Conservation (phyloP, 352 stramenopile species). For the Phytopythium oedochilum region DNA sequence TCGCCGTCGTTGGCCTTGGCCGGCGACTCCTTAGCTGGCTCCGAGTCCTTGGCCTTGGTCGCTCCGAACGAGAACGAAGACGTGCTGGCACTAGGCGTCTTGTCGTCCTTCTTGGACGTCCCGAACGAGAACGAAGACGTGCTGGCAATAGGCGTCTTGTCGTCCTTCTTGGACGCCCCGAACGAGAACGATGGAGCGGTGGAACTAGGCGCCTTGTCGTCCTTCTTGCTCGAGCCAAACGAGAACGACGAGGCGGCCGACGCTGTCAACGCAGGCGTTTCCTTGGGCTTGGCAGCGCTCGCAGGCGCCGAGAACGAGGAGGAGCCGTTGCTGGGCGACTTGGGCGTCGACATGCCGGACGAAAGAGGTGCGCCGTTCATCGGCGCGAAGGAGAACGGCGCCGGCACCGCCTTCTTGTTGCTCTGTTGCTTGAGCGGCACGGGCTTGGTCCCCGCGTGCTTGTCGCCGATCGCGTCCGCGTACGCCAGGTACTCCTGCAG, state of each 20-base stretch:
- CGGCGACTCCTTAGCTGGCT: slow-evolving; percentile 11
- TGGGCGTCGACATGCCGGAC: background rate
- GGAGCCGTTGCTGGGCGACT: slow-evolving; percentile 3
- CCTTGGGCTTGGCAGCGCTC: slow-evolving; percentile 1
- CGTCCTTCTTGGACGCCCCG: slow-evolving; percentile 2
- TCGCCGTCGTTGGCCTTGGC: slow-evolving; percentile 11
- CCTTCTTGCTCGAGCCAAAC: slow-evolving; percentile 7
- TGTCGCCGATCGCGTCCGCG: slow-evolving; percentile 47
- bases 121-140: slow-evolving; percentile 6
- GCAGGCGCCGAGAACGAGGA: slow-evolving; percentile 11
- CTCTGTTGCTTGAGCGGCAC: slow-evolving; percentile 32
- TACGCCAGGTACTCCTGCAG: slow-evolving; percentile 77
- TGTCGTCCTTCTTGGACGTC: slow-evolving; percentile 1
- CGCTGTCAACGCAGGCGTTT: background rate
- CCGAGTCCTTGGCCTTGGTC: slow-evolving; percentile 9
- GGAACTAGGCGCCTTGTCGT: background rate
- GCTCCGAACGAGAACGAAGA: no score
- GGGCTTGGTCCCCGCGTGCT: slow-evolving; percentile 59
- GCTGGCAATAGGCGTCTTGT: background rate
- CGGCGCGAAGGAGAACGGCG: slow-evolving; percentile 19
- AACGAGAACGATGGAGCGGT: slow-evolving; percentile 5
- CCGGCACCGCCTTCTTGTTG: slow-evolving; percentile 17
- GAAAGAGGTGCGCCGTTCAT: background rate
- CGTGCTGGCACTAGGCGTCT: no score
- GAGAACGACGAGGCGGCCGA: slow-evolving; percentile 3